These are phyloP conservation scores for Fusarium sarcochroum DNA, from an alignment of 2,329 filamentous ascomycete species.

Conservation along the genomic window DNA sequence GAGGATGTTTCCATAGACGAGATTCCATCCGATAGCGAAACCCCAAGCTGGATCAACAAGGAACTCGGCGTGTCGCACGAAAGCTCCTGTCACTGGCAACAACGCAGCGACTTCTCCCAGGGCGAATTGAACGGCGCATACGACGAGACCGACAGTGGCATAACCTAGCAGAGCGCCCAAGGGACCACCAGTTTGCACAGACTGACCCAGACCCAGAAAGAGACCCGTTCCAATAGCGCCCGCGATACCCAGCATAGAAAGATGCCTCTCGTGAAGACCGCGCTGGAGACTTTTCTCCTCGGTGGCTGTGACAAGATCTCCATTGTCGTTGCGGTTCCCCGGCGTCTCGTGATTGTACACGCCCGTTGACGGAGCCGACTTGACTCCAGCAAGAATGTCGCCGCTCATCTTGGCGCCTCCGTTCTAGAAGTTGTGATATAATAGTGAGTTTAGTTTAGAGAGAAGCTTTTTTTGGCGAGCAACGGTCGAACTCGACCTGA, in stretches of 20 bases:
- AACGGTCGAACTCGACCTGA: not conserved
- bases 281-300: constrained; percentile 46
- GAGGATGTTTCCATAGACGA: constrained; percentile 65
- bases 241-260: constrained; percentile 68
- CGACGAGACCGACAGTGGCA: constrained; percentile 58
- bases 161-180: constrained; percentile 62
- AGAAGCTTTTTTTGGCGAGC: not conserved
- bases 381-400: constrained; percentile 23
- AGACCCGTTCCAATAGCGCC: constrained; percentile 64
- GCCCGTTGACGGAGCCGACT: constrained; percentile 14
- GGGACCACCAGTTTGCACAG: constrained; percentile 55
- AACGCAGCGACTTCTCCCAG: constrained; percentile 66
- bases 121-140: constrained; percentile 64
- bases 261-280: constrained; percentile 52
- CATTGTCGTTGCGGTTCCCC: constrained; percentile 8
- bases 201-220: constrained; percentile 58
- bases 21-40: constrained; percentile 65
- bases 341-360: constrained; percentile 16
- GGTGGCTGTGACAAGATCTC: constrained; percentile 43
- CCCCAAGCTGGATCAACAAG: constrained; percentile 70
- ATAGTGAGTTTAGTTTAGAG: not conserved
- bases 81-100: constrained; percentile 64
- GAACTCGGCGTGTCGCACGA: constrained; percentile 64
- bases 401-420: constrained; percentile 29
- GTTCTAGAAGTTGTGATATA: not conserved